These are phyloP conservation scores for Geranium rotundifolium DNA, from an alignment of 345 rosid genomes.

Conservation along the genomic window DNA sequence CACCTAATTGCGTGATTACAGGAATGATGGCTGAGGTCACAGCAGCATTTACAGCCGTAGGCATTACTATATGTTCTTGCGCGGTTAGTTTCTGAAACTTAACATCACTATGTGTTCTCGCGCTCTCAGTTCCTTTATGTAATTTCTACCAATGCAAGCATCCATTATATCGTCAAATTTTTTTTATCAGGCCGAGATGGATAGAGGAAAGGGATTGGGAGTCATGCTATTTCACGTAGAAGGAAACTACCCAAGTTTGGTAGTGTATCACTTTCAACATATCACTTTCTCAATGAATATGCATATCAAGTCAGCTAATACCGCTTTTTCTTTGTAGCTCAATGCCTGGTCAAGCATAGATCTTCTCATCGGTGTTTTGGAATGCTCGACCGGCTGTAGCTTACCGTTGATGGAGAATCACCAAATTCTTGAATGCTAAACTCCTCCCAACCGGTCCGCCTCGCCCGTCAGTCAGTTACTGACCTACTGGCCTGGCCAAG, in stretches of 20 bases:
- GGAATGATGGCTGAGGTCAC: slow-evolving; percentile 91
- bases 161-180: slow-evolving; percentile 4
- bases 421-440: slow-evolving; percentile 50
- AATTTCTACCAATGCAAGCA: too few relatives aligned
- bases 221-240: slow-evolving; percentile 87
- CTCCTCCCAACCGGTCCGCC: not conserved
- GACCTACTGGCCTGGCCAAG: slow-evolving; percentile 16
- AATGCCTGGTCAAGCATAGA: slow-evolving; percentile 68
- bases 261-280: slow-evolving; percentile 11
- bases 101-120: not conserved
- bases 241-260: slow-evolving; percentile 64
- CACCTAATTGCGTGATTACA: slow-evolving; percentile 15
- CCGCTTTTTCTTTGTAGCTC: slow-evolving; percentile 29
- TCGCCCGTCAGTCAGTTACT: too few relatives aligned
- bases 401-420: slow-evolving; percentile 49
- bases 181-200: slow-evolving; percentile 62
- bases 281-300: too few relatives aligned
- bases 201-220: slow-evolving; percentile 82
- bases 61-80: slow-evolving; percentile 69
- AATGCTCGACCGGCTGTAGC: slow-evolving; percentile 94
- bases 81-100: slow-evolving; percentile 43
- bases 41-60: slow-evolving; percentile 55
- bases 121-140: too few relatives aligned
- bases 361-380: slow-evolving; percentile 72
- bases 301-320: not conserved